phyloP scores from a whole-genome alignment of 805 yeast species.

The Candida verbasci region DNA sequence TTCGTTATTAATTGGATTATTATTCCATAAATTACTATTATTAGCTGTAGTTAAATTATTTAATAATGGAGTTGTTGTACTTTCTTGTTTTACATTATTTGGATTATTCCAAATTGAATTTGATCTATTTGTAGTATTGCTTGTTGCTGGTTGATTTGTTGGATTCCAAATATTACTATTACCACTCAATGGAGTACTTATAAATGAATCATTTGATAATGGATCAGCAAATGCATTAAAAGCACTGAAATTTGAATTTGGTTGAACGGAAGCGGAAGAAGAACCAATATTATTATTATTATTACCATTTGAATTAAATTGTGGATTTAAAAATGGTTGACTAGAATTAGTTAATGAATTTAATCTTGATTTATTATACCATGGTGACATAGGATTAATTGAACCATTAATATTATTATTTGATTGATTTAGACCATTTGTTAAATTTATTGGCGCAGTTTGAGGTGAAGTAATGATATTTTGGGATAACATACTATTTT shows the following conservation, averaged over 20 bases:
- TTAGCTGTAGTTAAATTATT: slow-evolving; percentile 4
- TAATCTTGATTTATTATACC: slow-evolving; percentile 10
- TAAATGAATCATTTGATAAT: slow-evolving; percentile 3
- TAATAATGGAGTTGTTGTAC: slow-evolving; percentile 9
- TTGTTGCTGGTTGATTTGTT: slow-evolving; percentile 8
- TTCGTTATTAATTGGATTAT: slow-evolving; percentile 17
- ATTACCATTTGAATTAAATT: neutral
- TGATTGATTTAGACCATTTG: neutral
- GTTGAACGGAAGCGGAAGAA: too few species aligned
- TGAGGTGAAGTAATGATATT: slow-evolving; percentile 1
- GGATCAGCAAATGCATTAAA: slow-evolving; percentile 11
- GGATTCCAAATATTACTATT: slow-evolving; percentile 9
- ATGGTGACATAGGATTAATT: slow-evolving; percentile 7
- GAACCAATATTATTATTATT: neutral
- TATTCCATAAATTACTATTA: neutral
- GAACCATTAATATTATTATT: slow-evolving; percentile 2
- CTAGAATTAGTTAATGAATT: slow-evolving; percentile 7
- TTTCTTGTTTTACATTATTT: slow-evolving; percentile 5
- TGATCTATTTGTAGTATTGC: slow-evolving; percentile 13
- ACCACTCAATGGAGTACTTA: slow-evolving; percentile 6
- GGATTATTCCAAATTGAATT: slow-evolving; percentile 30
- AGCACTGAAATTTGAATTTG: slow-evolving; percentile 14
- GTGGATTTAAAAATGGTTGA: slow-evolving; percentile 6
- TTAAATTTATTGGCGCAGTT: slow-evolving; percentile 2
- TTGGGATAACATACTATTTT: neutral